Evolutionary conservation across 306 rosid species (phyloP), one percentile per base, ranked within the genome.

Genomic region (Vigna unguiculata): DNA sequence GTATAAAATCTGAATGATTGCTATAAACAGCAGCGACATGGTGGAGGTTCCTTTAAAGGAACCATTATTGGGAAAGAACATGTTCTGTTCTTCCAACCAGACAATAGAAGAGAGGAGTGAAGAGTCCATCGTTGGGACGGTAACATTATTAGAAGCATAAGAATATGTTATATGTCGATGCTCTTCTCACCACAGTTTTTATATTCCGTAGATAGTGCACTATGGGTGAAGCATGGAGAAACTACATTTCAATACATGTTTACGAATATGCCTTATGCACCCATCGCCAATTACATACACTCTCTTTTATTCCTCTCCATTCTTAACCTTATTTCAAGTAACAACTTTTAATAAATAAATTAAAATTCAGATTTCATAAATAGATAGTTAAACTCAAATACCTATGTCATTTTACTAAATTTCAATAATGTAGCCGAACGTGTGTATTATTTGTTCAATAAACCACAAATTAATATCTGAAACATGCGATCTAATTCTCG

Each of bases 161-260:
- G 71, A 40, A 51, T 72, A 69, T 61, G 59, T 74, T 54, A 51
- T 68, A 69, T 61, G 59, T 74, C 55, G 78, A 72, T 68, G 40
- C 77, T 54, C 58, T 53, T 78, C 46, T 78, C 53, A 73, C 64
- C 80, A 60, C 71, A 53, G 41, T 64, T 78, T 64, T 75, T 45
- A 43, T 75, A 68, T 79, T 79, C 78, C 41, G 9, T 57, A 41
- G 54, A 64, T 34, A 71, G 54, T 77, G 85, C 75, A 77, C 82
- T 68, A 77, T 82, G 83, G 73, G 65, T 65, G 85, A 81, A 75
- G 79, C 80, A 57, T 75, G 69, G 45, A 57, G 20, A 58, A 78
- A 71, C 45, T 62, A 67, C 69, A 59, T 57, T 78, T 74, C 47
- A 45, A 30, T 43, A 79, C 14, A 8, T 19, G 47, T 28, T 65